Evolutionary conservation across 2,329 filamentous ascomycete genomes (phyloP).

Genomic region (Hypomyces perniciosus): DNA sequence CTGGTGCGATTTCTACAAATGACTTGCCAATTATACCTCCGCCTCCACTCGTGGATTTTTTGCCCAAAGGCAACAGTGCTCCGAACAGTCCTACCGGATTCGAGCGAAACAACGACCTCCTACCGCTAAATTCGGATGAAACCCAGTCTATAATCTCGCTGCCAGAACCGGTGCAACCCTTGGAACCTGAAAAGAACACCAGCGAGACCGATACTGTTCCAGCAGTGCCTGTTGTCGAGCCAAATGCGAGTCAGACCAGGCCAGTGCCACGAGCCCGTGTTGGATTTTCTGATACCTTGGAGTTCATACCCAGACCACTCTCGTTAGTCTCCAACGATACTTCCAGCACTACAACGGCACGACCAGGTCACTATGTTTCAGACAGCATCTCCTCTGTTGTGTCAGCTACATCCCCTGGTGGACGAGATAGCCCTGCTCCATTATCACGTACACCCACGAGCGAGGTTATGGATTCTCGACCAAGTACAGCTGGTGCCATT

Average conservation of each 20-base stretch:
- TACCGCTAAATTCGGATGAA: not conserved
- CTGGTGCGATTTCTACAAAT: constrained; percentile 74
- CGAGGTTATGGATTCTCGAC: constrained; percentile 46
- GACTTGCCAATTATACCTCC: constrained; percentile 69
- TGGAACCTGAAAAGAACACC: not conserved
- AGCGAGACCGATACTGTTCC: constrained; percentile 7
- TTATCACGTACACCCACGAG: constrained; percentile 36
- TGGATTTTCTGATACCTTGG: constrained; percentile 76
- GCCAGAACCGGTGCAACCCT: constrained; percentile 8
- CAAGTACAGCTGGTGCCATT: constrained; percentile 67
- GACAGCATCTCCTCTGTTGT: constrained; percentile 76
- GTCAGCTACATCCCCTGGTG: constrained; percentile 45
- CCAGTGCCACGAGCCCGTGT: constrained; percentile 56
- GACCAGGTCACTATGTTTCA: constrained; percentile 65
- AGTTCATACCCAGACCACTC: constrained; percentile 75
- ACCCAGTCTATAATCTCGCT: not conserved
- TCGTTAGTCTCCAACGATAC: constrained; percentile 82
- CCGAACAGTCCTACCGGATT: constrained; percentile 54
- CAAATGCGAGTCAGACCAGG: constrained; percentile 16
- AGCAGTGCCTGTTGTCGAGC: constrained; percentile 8
- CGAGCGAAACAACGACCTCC: constrained; percentile 17
- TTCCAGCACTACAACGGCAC: constrained; percentile 66
- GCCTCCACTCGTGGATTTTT: constrained; percentile 41
- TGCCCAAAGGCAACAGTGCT: constrained; percentile 55
- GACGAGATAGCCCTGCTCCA: constrained; percentile 35